These are phyloP conservation scores for Amanita pallidorosea DNA, from an alignment of 768 basidiomycete species.

Conservation along the genomic window DNA sequence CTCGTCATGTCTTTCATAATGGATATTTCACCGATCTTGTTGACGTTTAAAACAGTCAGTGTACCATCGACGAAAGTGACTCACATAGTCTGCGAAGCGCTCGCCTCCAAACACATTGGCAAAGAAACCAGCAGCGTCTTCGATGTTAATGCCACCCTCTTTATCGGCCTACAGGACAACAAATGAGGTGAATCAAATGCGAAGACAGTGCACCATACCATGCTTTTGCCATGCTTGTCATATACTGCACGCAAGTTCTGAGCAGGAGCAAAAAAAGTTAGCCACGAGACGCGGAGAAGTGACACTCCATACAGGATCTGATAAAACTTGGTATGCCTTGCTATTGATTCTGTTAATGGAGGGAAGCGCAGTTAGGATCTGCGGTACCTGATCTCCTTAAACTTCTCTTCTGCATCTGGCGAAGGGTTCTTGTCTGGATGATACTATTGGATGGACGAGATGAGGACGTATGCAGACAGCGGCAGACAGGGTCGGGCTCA, in stretches of 20 bases:
- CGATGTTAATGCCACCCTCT: constrained; percentile 69
- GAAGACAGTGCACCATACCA: constrained; percentile 34
- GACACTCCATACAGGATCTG: constrained; percentile 53
- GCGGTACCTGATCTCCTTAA: constrained; percentile 84
- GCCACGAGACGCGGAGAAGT: constrained; percentile 1
- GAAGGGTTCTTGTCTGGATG: constrained; percentile 95
- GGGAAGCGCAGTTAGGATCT: not conserved
- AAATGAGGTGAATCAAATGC: not conserved
- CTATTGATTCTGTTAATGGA: constrained; percentile 50
- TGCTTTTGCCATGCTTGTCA: constrained; percentile 90
- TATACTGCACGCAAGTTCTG: constrained; percentile 82
- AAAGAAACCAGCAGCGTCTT: constrained; percentile 92
- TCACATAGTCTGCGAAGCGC: constrained; percentile 78
- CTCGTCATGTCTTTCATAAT: constrained; percentile 91
- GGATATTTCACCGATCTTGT: constrained; percentile 91
- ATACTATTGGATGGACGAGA: constrained; percentile 36
- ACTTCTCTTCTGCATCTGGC: constrained; percentile 89
- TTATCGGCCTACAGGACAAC: constrained; percentile 45
- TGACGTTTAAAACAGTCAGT: not conserved
- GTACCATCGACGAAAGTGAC: constrained; percentile 17
- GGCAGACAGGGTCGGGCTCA: constrained; percentile 5
- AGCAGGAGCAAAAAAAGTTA: not conserved
- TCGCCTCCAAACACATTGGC: constrained; percentile 95
- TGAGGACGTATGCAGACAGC: not conserved
- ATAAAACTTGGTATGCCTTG: constrained; percentile 92